These are phyloP conservation scores for Mycena sp. DNA, from an alignment of 1,284 basidiomycete genomes.

Conservation along the genomic window DNA sequence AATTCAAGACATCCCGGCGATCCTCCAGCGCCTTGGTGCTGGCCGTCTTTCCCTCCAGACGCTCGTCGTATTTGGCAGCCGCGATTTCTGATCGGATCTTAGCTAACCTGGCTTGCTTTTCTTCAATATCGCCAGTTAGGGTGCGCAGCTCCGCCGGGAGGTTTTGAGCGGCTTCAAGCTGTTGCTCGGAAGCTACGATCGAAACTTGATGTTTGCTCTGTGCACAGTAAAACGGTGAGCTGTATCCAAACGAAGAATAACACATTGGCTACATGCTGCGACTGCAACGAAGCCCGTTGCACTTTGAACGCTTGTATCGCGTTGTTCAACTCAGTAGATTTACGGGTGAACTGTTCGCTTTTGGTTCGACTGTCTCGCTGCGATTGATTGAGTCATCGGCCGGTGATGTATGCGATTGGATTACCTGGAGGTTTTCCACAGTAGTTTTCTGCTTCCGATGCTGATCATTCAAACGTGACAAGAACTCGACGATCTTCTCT, in stretches of 20 bases:
- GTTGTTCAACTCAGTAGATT: slow-evolving; percentile 60
- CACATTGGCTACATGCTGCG: slow-evolving; percentile 65
- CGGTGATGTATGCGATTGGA: slow-evolving; percentile 4
- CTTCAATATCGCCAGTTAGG: slow-evolving; percentile 72
- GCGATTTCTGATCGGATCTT: slow-evolving; percentile 68
- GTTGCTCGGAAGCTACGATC: slow-evolving; percentile 61
- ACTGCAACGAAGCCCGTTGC: slow-evolving; percentile 60
- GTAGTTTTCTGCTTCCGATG: slow-evolving; percentile 64
- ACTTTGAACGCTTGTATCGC: slow-evolving; percentile 63
- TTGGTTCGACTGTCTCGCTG: slow-evolving; percentile 62
- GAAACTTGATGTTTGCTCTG: slow-evolving; percentile 62
- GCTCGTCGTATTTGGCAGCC: slow-evolving; percentile 74
- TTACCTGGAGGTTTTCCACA: slow-evolving; percentile 70
- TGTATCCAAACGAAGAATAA: neutral
- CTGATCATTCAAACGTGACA: slow-evolving; percentile 65
- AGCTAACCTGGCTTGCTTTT: slow-evolving; percentile 67
- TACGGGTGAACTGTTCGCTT: slow-evolving; percentile 67
- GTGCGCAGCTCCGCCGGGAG: slow-evolving; percentile 68
- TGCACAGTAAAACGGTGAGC: slow-evolving; percentile 16
- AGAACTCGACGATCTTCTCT: slow-evolving; percentile 77
- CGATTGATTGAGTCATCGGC: too few relatives aligned
- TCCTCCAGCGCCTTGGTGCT: slow-evolving; percentile 74
- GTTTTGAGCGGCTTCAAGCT: slow-evolving; percentile 64
- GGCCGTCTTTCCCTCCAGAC: slow-evolving; percentile 66
- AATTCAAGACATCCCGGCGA: slow-evolving; percentile 74